Percentiles rank a stretch among this genome's conserved stretches.
phyloP scores from a whole-genome alignment of 805 yeast species.

The Peterozyma toletana region DNA sequence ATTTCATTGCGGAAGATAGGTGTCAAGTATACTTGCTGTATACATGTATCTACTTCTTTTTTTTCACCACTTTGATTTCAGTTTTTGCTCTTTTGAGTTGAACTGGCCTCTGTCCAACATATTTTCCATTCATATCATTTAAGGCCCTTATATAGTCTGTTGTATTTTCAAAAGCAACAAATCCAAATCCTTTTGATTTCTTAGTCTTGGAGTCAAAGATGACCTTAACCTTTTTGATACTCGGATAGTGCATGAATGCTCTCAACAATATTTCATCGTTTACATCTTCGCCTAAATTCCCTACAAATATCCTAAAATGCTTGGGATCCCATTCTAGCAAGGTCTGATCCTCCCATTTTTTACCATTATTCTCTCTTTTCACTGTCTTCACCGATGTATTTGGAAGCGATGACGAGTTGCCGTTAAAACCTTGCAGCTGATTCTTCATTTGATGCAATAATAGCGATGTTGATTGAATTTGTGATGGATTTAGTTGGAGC shows the following conservation, averaged over 20 bases:
- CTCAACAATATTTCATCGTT: slow-evolving; percentile 45
- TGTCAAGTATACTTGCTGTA: too few relatives aligned
- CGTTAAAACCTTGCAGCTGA: neutral
- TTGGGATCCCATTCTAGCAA: slow-evolving; percentile 60
- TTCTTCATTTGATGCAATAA: slow-evolving; percentile 13
- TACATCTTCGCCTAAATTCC: slow-evolving; percentile 65
- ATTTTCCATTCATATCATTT: slow-evolving; percentile 71
- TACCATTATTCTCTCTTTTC: slow-evolving; percentile 36
- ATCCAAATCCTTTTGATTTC: slow-evolving; percentile 64
- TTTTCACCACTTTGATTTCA: slow-evolving; percentile 24
- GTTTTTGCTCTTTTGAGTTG: slow-evolving; percentile 58
- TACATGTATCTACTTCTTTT: slow-evolving; percentile 1
- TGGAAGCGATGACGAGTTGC: neutral
- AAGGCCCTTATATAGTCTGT: slow-evolving; percentile 66
- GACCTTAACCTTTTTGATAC: slow-evolving; percentile 52
- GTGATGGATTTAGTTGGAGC: slow-evolving; percentile 15
- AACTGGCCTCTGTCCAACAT: slow-evolving; percentile 69
- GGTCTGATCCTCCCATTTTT: slow-evolving; percentile 38
- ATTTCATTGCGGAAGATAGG: too few relatives aligned
- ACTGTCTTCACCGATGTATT: too few relatives aligned
- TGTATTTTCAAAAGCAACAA: slow-evolving; percentile 58
- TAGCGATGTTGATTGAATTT: slow-evolving; percentile 11
- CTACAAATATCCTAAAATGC: slow-evolving; percentile 69
- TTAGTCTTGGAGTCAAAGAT: slow-evolving; percentile 42
- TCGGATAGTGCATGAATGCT: slow-evolving; percentile 46